phyloP scores from a whole-genome alignment of 2,329 filamentous ascomycete genomes.

The Diplodia corticola region DNA sequence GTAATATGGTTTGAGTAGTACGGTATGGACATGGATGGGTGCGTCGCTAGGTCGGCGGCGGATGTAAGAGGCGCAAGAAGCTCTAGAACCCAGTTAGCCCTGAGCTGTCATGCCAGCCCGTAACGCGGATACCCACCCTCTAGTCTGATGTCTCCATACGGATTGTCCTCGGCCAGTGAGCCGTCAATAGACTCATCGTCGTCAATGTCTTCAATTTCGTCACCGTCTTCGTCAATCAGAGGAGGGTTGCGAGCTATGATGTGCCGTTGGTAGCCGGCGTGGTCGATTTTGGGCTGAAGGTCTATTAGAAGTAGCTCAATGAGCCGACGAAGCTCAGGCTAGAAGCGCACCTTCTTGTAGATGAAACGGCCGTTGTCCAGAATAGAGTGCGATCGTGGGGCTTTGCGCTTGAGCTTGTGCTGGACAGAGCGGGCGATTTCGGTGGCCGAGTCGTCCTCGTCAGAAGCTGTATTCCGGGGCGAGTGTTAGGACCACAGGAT shows the following conservation, averaged over 20 bases:
- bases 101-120: background rate
- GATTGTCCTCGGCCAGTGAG: constrained; percentile 59
- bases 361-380: constrained; percentile 57
- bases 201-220: constrained; percentile 71
- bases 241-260: constrained; percentile 75
- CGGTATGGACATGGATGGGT: constrained; percentile 72
- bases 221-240: constrained; percentile 75
- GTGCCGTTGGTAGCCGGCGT: constrained; percentile 69
- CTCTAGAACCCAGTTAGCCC: constrained; percentile 50
- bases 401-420: constrained; percentile 75
- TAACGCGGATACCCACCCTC: constrained; percentile 54
- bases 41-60: constrained; percentile 70
- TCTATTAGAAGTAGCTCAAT: background rate
- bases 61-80: constrained; percentile 74
- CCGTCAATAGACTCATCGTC: constrained; percentile 63
- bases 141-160: constrained; percentile 70
- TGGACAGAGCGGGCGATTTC: constrained; percentile 64
- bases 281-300: constrained; percentile 63
- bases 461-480: constrained; percentile 57
- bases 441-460: constrained; percentile 67
- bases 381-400: constrained; percentile 39
- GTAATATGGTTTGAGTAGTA: constrained; percentile 74
- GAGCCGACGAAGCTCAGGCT: background rate
- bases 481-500: background rate
- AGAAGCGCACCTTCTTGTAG: constrained; percentile 67